phyloP scores from a whole-genome alignment of 805 yeast species.

The Kregervanrija fluxuum region DNA sequence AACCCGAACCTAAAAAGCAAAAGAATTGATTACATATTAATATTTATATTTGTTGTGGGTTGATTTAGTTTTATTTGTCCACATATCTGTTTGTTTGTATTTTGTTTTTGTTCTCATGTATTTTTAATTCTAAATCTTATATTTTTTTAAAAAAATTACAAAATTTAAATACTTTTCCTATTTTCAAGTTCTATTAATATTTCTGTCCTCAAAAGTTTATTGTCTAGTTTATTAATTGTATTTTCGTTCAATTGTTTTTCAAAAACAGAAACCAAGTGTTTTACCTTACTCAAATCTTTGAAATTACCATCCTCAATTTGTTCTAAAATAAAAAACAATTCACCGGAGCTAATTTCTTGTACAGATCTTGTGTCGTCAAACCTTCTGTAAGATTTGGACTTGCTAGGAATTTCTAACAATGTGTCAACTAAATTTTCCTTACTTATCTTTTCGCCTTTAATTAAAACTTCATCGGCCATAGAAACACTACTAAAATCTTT shows the following conservation, averaged over 20 bases:
- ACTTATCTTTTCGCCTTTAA: not conserved
- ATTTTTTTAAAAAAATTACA: not conserved
- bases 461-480: not conserved
- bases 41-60: not conserved
- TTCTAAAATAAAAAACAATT: not conserved
- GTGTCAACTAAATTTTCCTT: no score
- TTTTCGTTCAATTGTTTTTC: not conserved
- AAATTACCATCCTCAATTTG: not conserved
- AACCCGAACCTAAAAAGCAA: constrained; percentile 13
- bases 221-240: constrained; percentile 5
- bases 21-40: constrained; percentile 6
- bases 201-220: constrained; percentile 1
- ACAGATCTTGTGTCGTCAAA: constrained; percentile 3
- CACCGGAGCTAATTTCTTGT: not conserved
- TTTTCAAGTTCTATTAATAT: constrained; percentile 5
- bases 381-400: not conserved
- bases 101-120: not conserved
- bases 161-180: constrained; percentile 1
- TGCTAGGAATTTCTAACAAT: no score
- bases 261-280: constrained; percentile 7
- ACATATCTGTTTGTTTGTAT: not conserved
- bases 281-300: constrained; percentile 6
- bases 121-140: not conserved
- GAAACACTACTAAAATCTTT: no score
- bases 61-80: not conserved